phyloP scores from a whole-genome alignment of 495 filamentous ascomycete genomes.

The Trichoderma gamsii region DNA sequence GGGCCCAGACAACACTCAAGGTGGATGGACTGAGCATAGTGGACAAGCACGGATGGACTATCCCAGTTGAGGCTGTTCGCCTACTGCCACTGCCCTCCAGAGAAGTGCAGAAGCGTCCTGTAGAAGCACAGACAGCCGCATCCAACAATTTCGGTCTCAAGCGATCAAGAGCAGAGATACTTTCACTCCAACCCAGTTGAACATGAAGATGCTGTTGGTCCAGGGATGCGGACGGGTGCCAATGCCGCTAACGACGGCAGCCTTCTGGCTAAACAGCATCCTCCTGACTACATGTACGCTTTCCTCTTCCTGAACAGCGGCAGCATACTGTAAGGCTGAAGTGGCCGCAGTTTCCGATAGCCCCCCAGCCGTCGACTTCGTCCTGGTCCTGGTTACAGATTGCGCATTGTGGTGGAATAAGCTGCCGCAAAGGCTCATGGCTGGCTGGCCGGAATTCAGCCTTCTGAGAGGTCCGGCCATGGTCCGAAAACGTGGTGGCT shows the following conservation, averaged over 20 bases:
- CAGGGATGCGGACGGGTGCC: background rate
- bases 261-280: slow-evolving; percentile 1
- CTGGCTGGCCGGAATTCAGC: background rate
- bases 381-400: background rate
- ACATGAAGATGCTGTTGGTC: background rate
- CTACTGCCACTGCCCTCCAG: too few relatives aligned
- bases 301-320: background rate
- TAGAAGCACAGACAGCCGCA: too few relatives aligned
- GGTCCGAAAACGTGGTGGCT: slow-evolving; percentile 14
- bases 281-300: background rate
- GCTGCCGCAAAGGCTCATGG: background rate
- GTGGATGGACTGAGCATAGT: too few relatives aligned
- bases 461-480: background rate
- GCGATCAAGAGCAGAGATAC: too few relatives aligned
- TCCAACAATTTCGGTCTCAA: too few relatives aligned
- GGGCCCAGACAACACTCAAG: too few relatives aligned
- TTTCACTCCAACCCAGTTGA: background rate
- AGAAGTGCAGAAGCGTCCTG: too few relatives aligned
- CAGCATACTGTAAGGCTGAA: slow-evolving; percentile 4
- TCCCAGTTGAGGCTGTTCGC: too few relatives aligned
- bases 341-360: background rate
- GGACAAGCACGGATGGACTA: too few relatives aligned
- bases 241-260: background rate
- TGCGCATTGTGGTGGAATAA: background rate
- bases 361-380: background rate